phyloP scores from a whole-genome alignment of 176 grass and related monocot genomes.

The Hordeum vulgare region DNA sequence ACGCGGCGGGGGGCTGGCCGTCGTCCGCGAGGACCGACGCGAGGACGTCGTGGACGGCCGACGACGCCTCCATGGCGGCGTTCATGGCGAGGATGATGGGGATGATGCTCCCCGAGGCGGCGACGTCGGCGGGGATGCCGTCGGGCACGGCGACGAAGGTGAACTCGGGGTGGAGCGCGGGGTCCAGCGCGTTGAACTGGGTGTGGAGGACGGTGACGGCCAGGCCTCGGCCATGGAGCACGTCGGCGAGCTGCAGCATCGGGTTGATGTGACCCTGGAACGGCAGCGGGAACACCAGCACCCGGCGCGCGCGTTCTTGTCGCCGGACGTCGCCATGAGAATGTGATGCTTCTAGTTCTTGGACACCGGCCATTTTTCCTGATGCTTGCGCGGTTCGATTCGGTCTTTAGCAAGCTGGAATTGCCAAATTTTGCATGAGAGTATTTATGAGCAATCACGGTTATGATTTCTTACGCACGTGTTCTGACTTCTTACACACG shows the following conservation, averaged over 20 bases:
- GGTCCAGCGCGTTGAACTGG: constrained; percentile 25
- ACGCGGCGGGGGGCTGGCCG: background rate
- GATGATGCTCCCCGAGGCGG: background rate
- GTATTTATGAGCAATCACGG: background rate
- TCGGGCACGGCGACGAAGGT: background rate
- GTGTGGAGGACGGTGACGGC: constrained; percentile 45
- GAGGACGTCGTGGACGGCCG: background rate
- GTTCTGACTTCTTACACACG: too few species aligned
- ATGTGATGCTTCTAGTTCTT: background rate
- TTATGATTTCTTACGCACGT: too few species aligned
- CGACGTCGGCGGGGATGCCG: background rate
- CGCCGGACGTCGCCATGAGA: too few species aligned
- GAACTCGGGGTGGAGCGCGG: constrained; percentile 13
- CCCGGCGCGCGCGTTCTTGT: background rate
- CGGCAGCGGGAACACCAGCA: constrained; percentile 17
- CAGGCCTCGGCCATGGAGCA: constrained; percentile 25
- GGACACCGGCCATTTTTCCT: background rate
- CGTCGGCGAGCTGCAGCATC: constrained; percentile 36
- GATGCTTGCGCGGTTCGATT: background rate
- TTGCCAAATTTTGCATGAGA: background rate
- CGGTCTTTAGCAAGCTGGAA: background rate
- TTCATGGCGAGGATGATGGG: constrained; percentile 22
- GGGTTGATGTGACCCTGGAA: constrained; percentile 29
- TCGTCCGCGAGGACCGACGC: background rate
- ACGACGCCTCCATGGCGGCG: constrained; percentile 3